Percentiles rank a stretch among this genome's conserved stretches.
Evolutionary conservation across 306 rosid genomes (phyloP).

Genomic region (Gynostemma pentaphyllum): DNA sequence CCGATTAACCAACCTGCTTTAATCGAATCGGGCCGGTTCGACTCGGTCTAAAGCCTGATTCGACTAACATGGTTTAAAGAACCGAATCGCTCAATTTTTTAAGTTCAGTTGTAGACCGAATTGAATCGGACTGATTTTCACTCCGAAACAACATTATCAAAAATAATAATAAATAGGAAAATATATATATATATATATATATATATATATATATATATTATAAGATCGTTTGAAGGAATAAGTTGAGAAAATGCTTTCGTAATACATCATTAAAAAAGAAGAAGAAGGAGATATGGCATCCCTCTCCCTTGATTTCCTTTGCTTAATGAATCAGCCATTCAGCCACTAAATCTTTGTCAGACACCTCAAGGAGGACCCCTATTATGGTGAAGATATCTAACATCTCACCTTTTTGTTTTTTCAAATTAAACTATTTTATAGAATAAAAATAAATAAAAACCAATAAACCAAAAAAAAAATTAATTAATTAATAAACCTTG

Average conservation of each 20-base stretch:
- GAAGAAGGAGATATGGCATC: not conserved
- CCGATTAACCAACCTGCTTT: no score
- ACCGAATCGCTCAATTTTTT: no score
- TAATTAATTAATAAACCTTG: not conserved
- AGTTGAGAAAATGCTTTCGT: not conserved
- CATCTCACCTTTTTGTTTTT: not conserved
- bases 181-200: no score
- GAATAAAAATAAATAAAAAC: not conserved
- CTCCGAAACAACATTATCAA: no score
- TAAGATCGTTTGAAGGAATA: not conserved
- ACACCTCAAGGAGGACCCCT: not conserved
- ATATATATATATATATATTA: no score
- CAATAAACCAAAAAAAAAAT: not conserved
- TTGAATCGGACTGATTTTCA: no score
- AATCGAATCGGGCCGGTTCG: no score
- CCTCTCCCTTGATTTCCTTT: not conserved
- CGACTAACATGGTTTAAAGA: no score
- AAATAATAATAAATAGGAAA: no score
- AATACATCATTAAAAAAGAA: not conserved
- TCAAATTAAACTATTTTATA: not conserved
- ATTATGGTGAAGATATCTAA: not conserved
- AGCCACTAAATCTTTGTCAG: not conserved
- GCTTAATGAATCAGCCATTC: not conserved
- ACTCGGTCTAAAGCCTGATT: no score
- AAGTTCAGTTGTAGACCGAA: no score